Base-by-base conservation (phyloP, 371 early-diverging fungal species). In the Nematocida sp. region DNA sequence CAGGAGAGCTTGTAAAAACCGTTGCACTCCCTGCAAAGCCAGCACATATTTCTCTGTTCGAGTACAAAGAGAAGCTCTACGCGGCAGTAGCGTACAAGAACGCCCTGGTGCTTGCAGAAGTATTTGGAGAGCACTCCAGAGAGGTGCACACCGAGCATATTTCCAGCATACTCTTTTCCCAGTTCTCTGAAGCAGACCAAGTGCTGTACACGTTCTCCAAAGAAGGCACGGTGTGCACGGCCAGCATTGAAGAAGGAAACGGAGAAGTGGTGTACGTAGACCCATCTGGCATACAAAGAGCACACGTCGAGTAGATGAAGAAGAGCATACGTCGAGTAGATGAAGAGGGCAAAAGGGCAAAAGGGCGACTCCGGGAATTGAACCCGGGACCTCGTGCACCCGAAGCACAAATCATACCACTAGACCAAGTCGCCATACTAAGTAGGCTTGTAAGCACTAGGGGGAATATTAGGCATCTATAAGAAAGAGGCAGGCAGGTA, bases 311-410 rank as follows among this genome's bases (percentile, higher is more conserved):
- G 25, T 51, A 51, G 13, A n/a, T n/a, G n/a, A n/a, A n/a, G n/a
- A n/a, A n/a, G n/a, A 50, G 23, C 23, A 45, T 45, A 62, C n/a
- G 19, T 62, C 23, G 2, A 23, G 21, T 32, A 5, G 43, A 21
- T 32, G 62, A 5, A 45, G 46, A 27, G 49, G 37, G 23, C n/a
- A n/a, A n/a, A n/a, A 80, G 19, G 79, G 64, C 76, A 64, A 65
- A 60, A 67, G 81, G 83, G 83, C 78, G 67, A 67, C 67, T 76
- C 85, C 76, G 82, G 77, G 82, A 79, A 46, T 82, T 75, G 82
- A 82, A 82, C 82, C 77, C 82, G 76, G 80, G 78, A 78, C 80
- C 82, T 78, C 77, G 76, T 77, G 82, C 80, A 82, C 82, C 82
- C 82, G 76, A 82, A 82, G 80, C 82, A 77, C 76, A 76, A 63